Conservation (phyloP, 106 monocot genomes). For the Narthecium ossifragum region DNA sequence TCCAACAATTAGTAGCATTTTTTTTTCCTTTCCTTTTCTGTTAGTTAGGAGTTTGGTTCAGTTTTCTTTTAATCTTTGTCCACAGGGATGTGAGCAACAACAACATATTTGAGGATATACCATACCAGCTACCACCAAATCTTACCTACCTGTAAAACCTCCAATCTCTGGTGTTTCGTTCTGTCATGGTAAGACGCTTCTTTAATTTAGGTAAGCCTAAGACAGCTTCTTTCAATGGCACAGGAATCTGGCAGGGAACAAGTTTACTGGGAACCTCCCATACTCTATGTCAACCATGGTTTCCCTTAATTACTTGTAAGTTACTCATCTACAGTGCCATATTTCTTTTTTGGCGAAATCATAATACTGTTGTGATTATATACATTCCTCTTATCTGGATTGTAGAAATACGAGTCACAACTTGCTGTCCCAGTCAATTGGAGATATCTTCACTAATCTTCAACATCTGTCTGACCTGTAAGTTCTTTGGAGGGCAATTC, state of each 20-base stretch:
- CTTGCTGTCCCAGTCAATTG: slow-evolving; percentile 49
- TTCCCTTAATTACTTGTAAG: slow-evolving; percentile 77
- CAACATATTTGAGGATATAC: slow-evolving; percentile 58
- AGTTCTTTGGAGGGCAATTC: slow-evolving; percentile 17
- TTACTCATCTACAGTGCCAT: background rate
- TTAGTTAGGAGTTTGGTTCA: too few species aligned
- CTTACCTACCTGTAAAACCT: slow-evolving; percentile 60
- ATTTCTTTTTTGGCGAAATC: too few species aligned
- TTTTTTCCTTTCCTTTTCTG: too few species aligned
- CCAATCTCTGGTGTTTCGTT: background rate
- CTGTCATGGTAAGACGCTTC: background rate
- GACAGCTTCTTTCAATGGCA: slow-evolving; percentile 4
- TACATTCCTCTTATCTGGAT: background rate
- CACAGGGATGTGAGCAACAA: slow-evolving; percentile 84
- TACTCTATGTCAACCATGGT: slow-evolving; percentile 68
- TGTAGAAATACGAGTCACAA: slow-evolving; percentile 81
- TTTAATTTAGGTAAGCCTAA: background rate
- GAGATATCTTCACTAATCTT: slow-evolving; percentile 61
- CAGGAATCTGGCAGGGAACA: slow-evolving; percentile 85
- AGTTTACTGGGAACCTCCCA: slow-evolving; percentile 67
- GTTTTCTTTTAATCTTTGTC: slow-evolving; percentile 5
- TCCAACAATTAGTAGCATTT: too few species aligned
- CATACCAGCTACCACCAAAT: slow-evolving; percentile 88
- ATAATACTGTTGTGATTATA: too few species aligned
- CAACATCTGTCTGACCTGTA: slow-evolving; percentile 62